phyloP scores from a whole-genome alignment of 148 eudicot species.

The Suaeda aralocaspica region DNA sequence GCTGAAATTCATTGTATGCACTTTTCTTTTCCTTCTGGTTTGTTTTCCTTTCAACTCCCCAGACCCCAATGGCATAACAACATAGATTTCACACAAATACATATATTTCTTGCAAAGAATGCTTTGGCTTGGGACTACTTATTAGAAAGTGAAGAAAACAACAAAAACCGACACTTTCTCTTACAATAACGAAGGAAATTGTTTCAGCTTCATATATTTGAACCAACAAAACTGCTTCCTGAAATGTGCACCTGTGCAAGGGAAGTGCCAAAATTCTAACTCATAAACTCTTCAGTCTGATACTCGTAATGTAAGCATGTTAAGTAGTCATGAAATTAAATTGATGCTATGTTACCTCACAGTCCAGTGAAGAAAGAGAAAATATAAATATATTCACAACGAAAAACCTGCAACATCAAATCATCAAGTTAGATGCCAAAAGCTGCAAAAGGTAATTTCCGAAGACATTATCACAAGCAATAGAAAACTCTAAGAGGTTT shows the following conservation, averaged over 20 bases:
- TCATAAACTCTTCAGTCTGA: not conserved
- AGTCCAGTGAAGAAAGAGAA: conserved; percentile 30
- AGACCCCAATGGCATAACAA: conserved; percentile 22
- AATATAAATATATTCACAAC: conserved; percentile 41
- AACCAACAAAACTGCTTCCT: conserved; percentile 32
- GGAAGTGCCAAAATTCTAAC: conserved; percentile 5
- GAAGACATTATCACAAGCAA: not conserved
- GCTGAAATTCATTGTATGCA: not conserved
- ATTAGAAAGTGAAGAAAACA: not conserved
- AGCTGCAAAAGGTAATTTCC: not conserved
- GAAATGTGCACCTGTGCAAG: conserved; percentile 54
- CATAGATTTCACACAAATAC: conserved; percentile 9
- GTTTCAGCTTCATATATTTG: conserved; percentile 12
- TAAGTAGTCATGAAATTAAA: not conserved
- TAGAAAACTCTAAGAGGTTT: not conserved
- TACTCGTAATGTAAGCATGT: not conserved
- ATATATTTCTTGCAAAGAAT: conserved; percentile 11
- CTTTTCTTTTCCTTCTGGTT: not conserved
- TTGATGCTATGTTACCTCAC: conserved; percentile 35
- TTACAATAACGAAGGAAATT: not conserved
- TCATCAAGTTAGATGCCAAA: not conserved
- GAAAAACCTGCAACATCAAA: conserved; percentile 36
- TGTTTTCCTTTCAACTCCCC: not conserved
- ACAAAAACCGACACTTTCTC: not conserved
- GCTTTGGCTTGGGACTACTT: conserved; percentile 6